Base-by-base conservation (phyloP, 768 basidiomycete species). In the Leccinum longicurvipes region DNA sequence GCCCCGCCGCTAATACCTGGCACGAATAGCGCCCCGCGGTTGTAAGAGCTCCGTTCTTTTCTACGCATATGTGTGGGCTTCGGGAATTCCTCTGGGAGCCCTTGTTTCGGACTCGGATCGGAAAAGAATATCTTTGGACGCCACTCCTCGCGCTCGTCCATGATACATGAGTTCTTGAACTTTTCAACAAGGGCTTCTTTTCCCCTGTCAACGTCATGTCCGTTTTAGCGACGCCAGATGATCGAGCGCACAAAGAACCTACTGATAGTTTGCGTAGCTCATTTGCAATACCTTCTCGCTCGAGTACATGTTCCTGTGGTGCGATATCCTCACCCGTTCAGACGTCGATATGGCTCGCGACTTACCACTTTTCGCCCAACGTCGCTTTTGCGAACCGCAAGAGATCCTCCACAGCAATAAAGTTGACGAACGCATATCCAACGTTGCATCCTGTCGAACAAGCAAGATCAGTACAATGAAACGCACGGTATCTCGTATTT, bases 201-300 rank as follows among this genome's bases (percentile, higher is more conserved):
- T 47, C 93, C 93, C 75, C 89, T 89, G 63, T 24, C 39, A 52
- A 39, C 24, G 46, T 31, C 45, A 21, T 42, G 7, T 49, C 45
- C 36, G 24, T 53, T 51, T 56, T 27, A 60, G 51, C 19, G 53
- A 50, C 25, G 53, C 63, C 56, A 21, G 44, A 21, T 14, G 54
- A 47, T 21, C 46, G 14, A 17, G 27, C n/a, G 12, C 29, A 25
- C 46, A 46, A 50, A 29, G n/a, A 19, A 79, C 89, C 51, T 59
- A 92, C 91, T 94, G 92, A 65, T 91, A 93, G 62, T 91, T 93
- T 3, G 93, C 93, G 67, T 93, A 95, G 61, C 87, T 89, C 87
- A 93, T 91, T 64, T 93, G 88, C 51, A 93, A 72, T 9, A 93
- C 85, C 66, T 95, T 95, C 71, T 94, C 90, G 58, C 90, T 92